Percentiles rank a stretch among this genome's conserved stretches.
phyloP scores from a whole-genome alignment of 208 protist species.

The Trypanosoma avium region DNA sequence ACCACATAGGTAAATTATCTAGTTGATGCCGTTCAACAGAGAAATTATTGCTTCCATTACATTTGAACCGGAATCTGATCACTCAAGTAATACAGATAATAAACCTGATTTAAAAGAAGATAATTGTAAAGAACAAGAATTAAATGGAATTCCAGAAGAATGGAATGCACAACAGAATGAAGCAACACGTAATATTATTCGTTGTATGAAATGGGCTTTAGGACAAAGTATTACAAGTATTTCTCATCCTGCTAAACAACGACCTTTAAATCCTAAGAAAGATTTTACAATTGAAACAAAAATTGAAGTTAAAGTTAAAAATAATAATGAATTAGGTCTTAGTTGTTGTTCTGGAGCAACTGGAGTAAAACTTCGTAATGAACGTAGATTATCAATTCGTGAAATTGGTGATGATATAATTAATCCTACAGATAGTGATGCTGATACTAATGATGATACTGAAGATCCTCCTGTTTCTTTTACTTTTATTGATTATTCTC shows the following conservation, averaged over 20 bases:
- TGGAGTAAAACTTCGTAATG: slow-evolving; percentile 1
- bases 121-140: not conserved
- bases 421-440: slow-evolving; percentile 38
- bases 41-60: slow-evolving; percentile 70
- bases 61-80: slow-evolving; percentile 33
- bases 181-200: slow-evolving; percentile 65
- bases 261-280: slow-evolving; percentile 68
- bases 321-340: not conserved
- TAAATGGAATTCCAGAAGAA: not conserved
- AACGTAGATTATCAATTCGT: not conserved
- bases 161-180: slow-evolving; percentile 24
- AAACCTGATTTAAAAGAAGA: too few species aligned
- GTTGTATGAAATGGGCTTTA: slow-evolving; percentile 82
- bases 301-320: slow-evolving; percentile 38
- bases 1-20: not conserved
- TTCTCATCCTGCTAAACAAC: slow-evolving; percentile 76
- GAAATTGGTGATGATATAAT: not conserved
- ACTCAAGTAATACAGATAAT: too few species aligned
- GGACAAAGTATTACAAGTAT: slow-evolving; percentile 76
- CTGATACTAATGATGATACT: slow-evolving; percentile 30
- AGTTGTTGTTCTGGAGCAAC: slow-evolving; percentile 37
- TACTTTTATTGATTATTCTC: slow-evolving; percentile 88
- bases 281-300: slow-evolving; percentile 83
- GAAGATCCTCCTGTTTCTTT: slow-evolving; percentile 48
- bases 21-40: slow-evolving; percentile 57